These are phyloP conservation scores for Pneumocystis carinii DNA, from an alignment of 1,139 yeast genomes.

Conservation along the genomic window DNA sequence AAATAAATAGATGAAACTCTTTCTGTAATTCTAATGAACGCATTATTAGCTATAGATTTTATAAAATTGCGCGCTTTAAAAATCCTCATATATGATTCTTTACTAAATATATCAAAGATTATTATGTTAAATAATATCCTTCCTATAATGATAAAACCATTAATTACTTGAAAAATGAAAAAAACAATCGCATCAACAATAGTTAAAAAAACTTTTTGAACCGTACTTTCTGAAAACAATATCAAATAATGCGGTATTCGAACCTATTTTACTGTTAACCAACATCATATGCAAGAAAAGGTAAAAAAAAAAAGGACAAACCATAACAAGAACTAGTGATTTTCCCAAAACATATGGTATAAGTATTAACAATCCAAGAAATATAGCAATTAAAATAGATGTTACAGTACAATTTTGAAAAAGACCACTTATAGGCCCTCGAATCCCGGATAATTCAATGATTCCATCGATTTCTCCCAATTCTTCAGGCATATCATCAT, in stretches of 20 bases:
- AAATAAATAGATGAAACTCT: not conserved
- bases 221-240: not conserved
- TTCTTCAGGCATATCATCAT: not conserved
- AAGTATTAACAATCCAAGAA: conserved; percentile 15
- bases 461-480: not conserved
- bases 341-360: conserved; percentile 21
- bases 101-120: not conserved
- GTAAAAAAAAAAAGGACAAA: conserved; percentile 7
- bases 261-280: not conserved
- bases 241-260: not conserved
- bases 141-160: not conserved
- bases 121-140: not conserved
- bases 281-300: not conserved
- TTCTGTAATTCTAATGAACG: not conserved
- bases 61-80: not conserved
- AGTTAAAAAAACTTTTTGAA: not conserved
- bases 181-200: not conserved
- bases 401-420: conserved; percentile 15
- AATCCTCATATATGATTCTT: not conserved
- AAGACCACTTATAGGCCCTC: conserved; percentile 21
- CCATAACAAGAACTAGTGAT: conserved; percentile 10
- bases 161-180: not conserved
- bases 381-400: conserved; percentile 16
- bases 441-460: conserved; percentile 16
- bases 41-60: not conserved